A percentile compares a stretch with the other conserved stretches of the same genome.
These are phyloP conservation scores for Xylaria telfairii DNA, from an alignment of 495 filamentous ascomycete species.

Conservation along the genomic window DNA sequence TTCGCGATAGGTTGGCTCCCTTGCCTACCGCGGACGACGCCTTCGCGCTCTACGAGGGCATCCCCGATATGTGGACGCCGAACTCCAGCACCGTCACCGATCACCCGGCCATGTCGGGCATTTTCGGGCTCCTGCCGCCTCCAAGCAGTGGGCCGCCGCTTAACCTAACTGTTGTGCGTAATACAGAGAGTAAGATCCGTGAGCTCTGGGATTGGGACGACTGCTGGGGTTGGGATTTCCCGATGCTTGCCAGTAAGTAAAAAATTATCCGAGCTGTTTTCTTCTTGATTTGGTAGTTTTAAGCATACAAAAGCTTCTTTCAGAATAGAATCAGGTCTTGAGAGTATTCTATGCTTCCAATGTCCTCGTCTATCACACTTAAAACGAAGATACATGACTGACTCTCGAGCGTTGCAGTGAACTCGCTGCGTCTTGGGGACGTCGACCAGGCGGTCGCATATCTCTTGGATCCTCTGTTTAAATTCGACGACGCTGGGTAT, in stretches of 20 bases:
- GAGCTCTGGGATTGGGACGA: constrained; percentile 54
- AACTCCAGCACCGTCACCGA: constrained; percentile 48
- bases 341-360: neutral
- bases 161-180: constrained; percentile 46
- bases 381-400: neutral
- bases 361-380: neutral
- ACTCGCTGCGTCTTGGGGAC: constrained; percentile 53
- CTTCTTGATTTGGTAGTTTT: neutral
- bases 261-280: neutral
- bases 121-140: constrained; percentile 57
- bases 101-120: constrained; percentile 57
- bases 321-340: too few species aligned
- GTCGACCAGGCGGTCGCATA: constrained; percentile 53
- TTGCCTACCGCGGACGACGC: constrained; percentile 52
- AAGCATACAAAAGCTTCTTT: too few species aligned
- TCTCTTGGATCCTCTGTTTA: constrained; percentile 53
- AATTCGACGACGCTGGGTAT: constrained; percentile 61
- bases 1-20: constrained; percentile 53
- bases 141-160: constrained; percentile 44
- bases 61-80: constrained; percentile 54
- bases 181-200: constrained; percentile 52
- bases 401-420: constrained; percentile 37
- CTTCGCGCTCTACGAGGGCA: constrained; percentile 58
- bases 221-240: constrained; percentile 62
- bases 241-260: constrained; percentile 52